A percentile compares a stretch with the other conserved stretches of the same genome.
Conservation (phyloP, 2,329 filamentous ascomycete species). For the Myriosclerotinia duriaeana region DNA sequence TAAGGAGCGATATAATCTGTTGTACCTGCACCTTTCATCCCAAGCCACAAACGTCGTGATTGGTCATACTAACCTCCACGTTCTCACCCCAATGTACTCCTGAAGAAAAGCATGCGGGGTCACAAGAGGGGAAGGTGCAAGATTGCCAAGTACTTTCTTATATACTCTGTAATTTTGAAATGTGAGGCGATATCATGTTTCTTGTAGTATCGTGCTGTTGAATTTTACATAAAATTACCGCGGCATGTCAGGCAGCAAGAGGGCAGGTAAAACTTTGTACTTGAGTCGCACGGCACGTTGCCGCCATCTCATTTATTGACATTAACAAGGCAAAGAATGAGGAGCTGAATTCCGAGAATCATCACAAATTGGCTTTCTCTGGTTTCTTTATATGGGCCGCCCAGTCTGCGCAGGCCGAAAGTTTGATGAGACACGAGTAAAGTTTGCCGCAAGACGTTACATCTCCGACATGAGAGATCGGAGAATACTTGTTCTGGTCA, state of each 20-base stretch:
- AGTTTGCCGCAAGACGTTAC: background rate
- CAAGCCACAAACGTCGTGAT: background rate
- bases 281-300: background rate
- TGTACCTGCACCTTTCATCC: background rate
- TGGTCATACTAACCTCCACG: background rate
- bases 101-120: background rate
- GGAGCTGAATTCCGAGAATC: background rate
- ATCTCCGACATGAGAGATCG: no score
- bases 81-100: background rate
- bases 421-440: background rate
- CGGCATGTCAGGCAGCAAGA: background rate
- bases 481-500: no score
- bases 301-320: background rate
- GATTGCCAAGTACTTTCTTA: background rate
- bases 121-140: constrained; percentile 8
- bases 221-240: background rate
- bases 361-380: background rate
- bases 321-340: constrained; percentile 2
- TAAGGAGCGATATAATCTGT: background rate
- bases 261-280: no score
- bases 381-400: no score
- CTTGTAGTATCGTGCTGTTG: background rate
- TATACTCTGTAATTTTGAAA: background rate
- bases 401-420: background rate
- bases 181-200: background rate